Percentiles rank a stretch among this genome's conserved stretches.
phyloP scores from a whole-genome alignment of 2,329 filamentous ascomycete species.

The Talaromyces sp. region DNA sequence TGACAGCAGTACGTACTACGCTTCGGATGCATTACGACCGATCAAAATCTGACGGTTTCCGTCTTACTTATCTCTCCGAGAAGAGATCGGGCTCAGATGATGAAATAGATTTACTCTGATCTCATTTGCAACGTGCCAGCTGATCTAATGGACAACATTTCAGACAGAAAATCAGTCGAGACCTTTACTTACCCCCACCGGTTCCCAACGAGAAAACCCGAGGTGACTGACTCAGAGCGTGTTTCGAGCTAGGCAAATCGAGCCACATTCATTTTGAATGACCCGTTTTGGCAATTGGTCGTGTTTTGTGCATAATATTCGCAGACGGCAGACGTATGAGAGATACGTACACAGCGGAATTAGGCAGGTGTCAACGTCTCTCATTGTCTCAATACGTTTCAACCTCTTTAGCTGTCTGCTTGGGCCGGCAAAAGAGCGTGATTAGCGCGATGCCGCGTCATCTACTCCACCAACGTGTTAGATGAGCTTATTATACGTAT shows the following conservation, averaged over 20 bases:
- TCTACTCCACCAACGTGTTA: neutral
- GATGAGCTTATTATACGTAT: neutral
- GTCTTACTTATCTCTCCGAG: neutral
- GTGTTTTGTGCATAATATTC: neutral
- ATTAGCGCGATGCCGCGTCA: constrained; percentile 4
- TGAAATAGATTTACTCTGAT: neutral
- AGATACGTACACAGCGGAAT: neutral
- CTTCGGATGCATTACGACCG: neutral
- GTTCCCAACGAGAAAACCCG: neutral
- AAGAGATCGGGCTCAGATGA: neutral
- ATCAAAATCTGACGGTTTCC: neutral
- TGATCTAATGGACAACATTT: neutral
- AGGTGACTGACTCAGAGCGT: neutral
- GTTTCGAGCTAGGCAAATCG: neutral
- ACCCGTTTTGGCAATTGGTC: neutral
- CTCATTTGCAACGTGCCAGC: neutral
- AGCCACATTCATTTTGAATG: neutral
- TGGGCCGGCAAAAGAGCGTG: neutral
- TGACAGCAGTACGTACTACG: neutral
- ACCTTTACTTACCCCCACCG: neutral
- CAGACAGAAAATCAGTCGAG: neutral
- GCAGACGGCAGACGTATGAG: neutral
- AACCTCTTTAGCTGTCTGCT: neutral
- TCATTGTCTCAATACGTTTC: neutral
- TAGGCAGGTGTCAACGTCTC: neutral